Evolutionary conservation across 1,284 basidiomycete genomes (phyloP).

Genomic region (Marasmius tenuissimus): DNA sequence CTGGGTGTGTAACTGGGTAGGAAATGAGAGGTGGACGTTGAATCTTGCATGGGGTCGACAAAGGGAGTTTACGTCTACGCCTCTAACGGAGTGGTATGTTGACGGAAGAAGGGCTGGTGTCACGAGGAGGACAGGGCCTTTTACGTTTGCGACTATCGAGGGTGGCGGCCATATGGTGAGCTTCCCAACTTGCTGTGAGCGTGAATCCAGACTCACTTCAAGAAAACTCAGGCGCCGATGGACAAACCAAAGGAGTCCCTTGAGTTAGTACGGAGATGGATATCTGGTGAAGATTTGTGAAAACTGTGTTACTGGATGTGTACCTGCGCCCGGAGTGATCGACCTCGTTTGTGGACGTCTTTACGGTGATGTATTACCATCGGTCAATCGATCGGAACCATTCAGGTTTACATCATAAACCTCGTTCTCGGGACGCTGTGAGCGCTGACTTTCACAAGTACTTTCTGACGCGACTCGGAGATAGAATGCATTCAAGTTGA

Average conservation of each 20-base stretch:
- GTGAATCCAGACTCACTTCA: too few relatives aligned
- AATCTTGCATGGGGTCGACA: conserved; percentile 62
- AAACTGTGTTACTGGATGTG: too few relatives aligned
- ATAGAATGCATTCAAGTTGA: too few relatives aligned
- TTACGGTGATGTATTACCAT: too few relatives aligned
- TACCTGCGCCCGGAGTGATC: too few relatives aligned
- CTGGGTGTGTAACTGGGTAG: conserved; percentile 76
- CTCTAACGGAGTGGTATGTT: conserved; percentile 36
- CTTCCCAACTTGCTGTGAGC: neutral
- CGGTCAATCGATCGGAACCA: too few relatives aligned
- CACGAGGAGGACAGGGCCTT: neutral
- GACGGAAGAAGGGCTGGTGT: neutral
- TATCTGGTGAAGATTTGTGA: too few relatives aligned
- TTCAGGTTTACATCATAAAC: too few relatives aligned
- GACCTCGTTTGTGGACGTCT: too few relatives aligned
- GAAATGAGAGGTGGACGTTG: conserved; percentile 64
- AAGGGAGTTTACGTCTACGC: conserved; percentile 42
- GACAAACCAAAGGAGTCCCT: neutral
- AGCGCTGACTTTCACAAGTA: too few relatives aligned
- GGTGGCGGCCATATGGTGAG: conserved; percentile 6
- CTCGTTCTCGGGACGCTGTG: too few relatives aligned
- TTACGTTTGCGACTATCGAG: conserved; percentile 5
- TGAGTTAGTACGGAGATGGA: neutral
- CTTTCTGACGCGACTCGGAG: too few relatives aligned
- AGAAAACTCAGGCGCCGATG: neutral